Base-by-base conservation (phyloP, 2,329 filamentous ascomycete genomes). In the Microsporum ferrugineum region DNA sequence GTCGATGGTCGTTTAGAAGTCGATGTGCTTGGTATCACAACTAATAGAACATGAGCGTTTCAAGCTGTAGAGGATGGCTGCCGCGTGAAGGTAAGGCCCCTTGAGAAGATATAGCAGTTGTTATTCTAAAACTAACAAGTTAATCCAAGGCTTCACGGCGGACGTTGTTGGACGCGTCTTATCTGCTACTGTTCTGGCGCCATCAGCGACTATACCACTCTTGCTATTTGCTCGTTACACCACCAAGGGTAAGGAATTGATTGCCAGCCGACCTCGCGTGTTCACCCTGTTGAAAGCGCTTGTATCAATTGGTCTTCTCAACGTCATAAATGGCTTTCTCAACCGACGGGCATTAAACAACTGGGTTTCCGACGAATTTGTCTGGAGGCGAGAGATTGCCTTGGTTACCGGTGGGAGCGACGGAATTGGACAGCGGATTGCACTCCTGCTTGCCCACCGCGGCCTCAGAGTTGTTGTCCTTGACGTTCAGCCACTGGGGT, bases 401-500 rank as follows among this genome's bases (percentile, higher is more conserved):
- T 76, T 91, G 49, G 79, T 91, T 23, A 91, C 88, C 0, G 88
- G 89, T 5, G 88, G 88, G 5, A 84, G 85, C 47, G 83, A 83
- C 61, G 88, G 88, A 0, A 90, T 92, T 68, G 88, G 88, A 12
- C 82, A 80, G 23, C 75, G 80, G 41, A 79, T 89, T 2, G 87
- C 87, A 12, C 78, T 80, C 65, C 71, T 86, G 59, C 77, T 94
- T n/a, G 84, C 83, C 0, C 82, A 85, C 70, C 77, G 75, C 63
- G 82, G 82, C 0, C 78, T 88, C 66, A 87, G 82, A 65, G 85
- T 91, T 38, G 85, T 85, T 0, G 84, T 91, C 1, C 71, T 91
- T 39, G 88, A 92, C 73, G 79, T 89, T 38, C 83, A 87, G 66
- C 78, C 79, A 3, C 73, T 85, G 72, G 81, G 79, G 58, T 66